Evolutionary conservation across 805 yeast species (phyloP).

Genomic region (Sugiyamaella mastotermitis): DNA sequence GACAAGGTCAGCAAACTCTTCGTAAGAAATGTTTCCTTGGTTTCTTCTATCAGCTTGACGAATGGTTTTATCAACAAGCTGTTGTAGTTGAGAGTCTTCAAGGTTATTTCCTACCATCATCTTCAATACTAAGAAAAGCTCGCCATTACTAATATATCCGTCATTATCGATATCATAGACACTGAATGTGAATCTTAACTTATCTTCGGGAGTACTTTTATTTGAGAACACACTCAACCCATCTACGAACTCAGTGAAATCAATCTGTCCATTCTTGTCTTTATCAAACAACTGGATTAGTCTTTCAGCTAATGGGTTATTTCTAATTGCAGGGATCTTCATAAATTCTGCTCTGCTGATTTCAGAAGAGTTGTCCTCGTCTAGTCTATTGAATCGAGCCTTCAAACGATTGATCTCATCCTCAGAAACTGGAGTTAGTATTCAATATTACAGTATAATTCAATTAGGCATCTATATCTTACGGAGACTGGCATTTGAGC

Average conservation of each 20-base stretch:
- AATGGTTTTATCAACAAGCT: slow-evolving; percentile 93
- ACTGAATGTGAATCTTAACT: slow-evolving; percentile 81
- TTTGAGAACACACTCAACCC: slow-evolving; percentile 85
- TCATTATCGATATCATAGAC: slow-evolving; percentile 95
- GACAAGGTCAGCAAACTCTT: slow-evolving; percentile 62
- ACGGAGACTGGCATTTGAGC: too few species aligned
- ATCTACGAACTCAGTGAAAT: slow-evolving; percentile 88
- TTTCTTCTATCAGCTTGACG: slow-evolving; percentile 88
- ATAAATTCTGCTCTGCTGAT: slow-evolving; percentile 87
- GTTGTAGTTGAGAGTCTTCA: slow-evolving; percentile 83
- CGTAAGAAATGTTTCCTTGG: slow-evolving; percentile 79
- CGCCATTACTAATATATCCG: slow-evolving; percentile 94
- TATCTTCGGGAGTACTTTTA: slow-evolving; percentile 73
- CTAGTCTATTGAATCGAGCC: slow-evolving; percentile 91
- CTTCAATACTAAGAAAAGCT: slow-evolving; percentile 81
- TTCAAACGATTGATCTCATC: slow-evolving; percentile 89
- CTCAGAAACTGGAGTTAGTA: too few species aligned
- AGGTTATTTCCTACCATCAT: slow-evolving; percentile 96
- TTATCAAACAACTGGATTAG: slow-evolving; percentile 92
- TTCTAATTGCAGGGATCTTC: slow-evolving; percentile 85
- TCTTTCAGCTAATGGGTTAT: slow-evolving; percentile 84
- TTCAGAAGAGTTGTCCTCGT: slow-evolving; percentile 86
- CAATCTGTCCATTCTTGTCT: slow-evolving; percentile 89
- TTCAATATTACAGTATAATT: too few species aligned
- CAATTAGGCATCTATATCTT: too few species aligned